phyloP scores from a whole-genome alignment of 2,329 filamentous ascomycete species.

The Claviceps africana region DNA sequence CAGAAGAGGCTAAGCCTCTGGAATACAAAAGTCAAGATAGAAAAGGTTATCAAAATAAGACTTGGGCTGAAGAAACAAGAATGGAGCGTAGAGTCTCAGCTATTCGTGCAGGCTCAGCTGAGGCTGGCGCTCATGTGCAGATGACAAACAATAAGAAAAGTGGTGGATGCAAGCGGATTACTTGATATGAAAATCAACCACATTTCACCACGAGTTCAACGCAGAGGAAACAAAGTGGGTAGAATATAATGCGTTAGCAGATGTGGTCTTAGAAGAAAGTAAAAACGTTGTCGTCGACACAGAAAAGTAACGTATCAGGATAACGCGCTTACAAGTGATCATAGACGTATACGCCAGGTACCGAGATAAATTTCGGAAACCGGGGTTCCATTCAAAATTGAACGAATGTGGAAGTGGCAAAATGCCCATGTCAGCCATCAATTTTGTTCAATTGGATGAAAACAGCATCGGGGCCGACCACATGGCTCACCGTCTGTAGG shows the following conservation, averaged over 20 bases:
- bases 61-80: not conserved
- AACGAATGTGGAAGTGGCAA: not conserved
- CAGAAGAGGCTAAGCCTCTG: not conserved
- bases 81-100: not conserved
- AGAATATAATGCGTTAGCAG: not conserved
- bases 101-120: not conserved
- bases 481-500: not conserved
- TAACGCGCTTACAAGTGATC: too few species aligned
- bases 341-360: too few species aligned
- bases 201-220: not conserved
- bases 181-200: not conserved
- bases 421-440: not conserved
- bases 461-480: not conserved
- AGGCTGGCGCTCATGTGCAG: not conserved
- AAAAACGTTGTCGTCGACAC: not conserved
- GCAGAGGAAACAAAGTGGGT: not conserved
- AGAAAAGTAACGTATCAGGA: not conserved
- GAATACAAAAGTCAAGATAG: not conserved
- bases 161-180: not conserved
- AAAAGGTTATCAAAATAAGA: not conserved
- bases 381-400: not conserved
- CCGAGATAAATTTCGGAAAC: not conserved
- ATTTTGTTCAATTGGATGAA: not conserved
- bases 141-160: not conserved
- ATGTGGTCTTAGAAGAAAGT: not conserved